Base-by-base conservation (phyloP, 768 basidiomycete species). In the Rickenella mellea region DNA sequence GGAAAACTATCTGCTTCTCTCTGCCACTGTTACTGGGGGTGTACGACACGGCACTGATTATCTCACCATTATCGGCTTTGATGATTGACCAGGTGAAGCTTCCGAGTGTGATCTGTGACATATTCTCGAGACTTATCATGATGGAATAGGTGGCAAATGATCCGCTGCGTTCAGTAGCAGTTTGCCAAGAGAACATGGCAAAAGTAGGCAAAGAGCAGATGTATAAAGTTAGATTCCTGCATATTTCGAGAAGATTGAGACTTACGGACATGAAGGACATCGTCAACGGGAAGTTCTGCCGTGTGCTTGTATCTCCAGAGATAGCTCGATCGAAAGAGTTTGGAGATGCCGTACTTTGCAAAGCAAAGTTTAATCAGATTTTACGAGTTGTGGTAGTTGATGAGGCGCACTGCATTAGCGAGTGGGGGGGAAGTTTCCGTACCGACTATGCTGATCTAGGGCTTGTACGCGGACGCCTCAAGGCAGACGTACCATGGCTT, bases 231-330 rank as follows among this genome's bases (percentile, higher is more conserved):
- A n/a, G n/a, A n/a, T n/a, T n/a, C n/a, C n/a, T n/a, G n/a, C n/a
- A n/a, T n/a, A n/a, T n/a, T n/a, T 30, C 29, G 10, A 30, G 29
- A 30, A 30, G 29, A n/a, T 30, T 30, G 29, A 15, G 29, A 30
- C 29, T 30, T 30, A 30, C 29, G 15, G 29, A 30, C 15, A 10
- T 30, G 15, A 10, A 30, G 29, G 29, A 30, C 15, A 30, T 30
- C 10, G 10, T 30, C 10, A 15, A 30, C 10, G 29, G 29, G 15
- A 30, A 30, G 15, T 30, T 30, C 29, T 15, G 15, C 10, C 29
- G 29, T 10, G 41, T 53, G 8, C n/a, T 53, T 5, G 52, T 55
- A n/a, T 55, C 52, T 1, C 50, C 52, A 1, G 52, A 55, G 36
- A 55, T 51, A 19, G 41, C 35, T 3, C 36, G 41, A 5, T 53